Evolutionary conservation across 2,329 filamentous ascomycete species (phyloP), one percentile per base, ranked within the genome.

Genomic region (Colletotrichum zoysiae): DNA sequence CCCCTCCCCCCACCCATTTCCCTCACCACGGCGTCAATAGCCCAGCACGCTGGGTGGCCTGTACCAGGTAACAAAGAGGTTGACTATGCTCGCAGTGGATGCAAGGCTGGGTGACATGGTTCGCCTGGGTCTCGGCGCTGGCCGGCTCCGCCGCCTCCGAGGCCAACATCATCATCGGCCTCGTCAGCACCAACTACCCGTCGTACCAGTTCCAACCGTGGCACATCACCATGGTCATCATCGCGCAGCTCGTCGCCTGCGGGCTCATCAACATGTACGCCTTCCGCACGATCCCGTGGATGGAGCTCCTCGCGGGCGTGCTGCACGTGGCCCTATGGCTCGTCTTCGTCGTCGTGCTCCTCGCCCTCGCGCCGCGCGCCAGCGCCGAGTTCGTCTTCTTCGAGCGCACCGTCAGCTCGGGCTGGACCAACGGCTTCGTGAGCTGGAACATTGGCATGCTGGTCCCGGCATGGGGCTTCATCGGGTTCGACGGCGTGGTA

Each of bases 391-490:
- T 71, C 16, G 69, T 71, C 38, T 71, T 71, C 23, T 69, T 71
- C 14, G 69, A 71, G 40, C 69, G 69, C 35, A 71, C 69, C 46
- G 69, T 71, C 1, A 55, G 58, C 23, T 71, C 51, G 65, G 64
- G 16, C 2, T 77, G 14, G 74, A 76, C 14, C 46, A 74, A 40
- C 74, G 56, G 16, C 16, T 74, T 69, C 44, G 71, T 67, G n/a
- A 64, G 53, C 59, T 78, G 65, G 74, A 58, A 38, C 59, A 74
- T 71, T 16, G 69, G 69, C 69, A 71, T 71, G 69, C 53, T 71
- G 42, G 69, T 71, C 8, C 69, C 69, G 18, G 69, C 69, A 46
- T 71, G 69, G 69, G 69, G 69, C 2, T 71, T 71, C 38, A 69
- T 71, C 18, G 69, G 69, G 35, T 71, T 71, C 30, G 69, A 71